phyloP scores from a whole-genome alignment of 1,284 basidiomycete species.

The Malassezia obtusa region DNA sequence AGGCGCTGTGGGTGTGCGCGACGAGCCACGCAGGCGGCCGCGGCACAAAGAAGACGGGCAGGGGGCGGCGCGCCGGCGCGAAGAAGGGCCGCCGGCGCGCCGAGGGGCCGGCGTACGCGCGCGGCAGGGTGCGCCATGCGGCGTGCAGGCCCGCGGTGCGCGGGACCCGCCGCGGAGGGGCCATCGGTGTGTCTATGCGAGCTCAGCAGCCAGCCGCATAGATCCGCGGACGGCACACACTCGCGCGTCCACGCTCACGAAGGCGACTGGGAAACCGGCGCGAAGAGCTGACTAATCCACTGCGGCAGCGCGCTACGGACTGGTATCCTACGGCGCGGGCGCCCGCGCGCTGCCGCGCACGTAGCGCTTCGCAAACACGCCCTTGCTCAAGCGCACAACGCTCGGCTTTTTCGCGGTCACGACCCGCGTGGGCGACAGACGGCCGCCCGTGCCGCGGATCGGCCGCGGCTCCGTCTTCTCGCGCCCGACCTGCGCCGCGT shows the following conservation, averaged over 20 bases:
- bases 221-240: not conserved
- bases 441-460: constrained; percentile 6
- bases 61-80: too few species aligned
- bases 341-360: not conserved
- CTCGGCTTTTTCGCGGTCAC: constrained; percentile 25
- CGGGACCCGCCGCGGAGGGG: not conserved
- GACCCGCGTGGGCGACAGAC: constrained; percentile 4
- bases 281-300: not conserved
- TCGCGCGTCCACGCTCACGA: constrained; percentile 1
- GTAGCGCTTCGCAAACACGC: constrained; percentile 34
- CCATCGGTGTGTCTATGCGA: not conserved
- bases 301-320: not conserved
- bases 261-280: constrained; percentile 1
- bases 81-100: not conserved
- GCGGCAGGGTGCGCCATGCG: not conserved
- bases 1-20: not conserved
- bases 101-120: not conserved
- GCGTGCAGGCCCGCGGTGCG: not conserved
- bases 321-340: not conserved
- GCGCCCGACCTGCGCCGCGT: constrained; percentile 11
- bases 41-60: not conserved
- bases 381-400: constrained; percentile 41
- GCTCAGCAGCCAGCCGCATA: not conserved
- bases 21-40: not conserved
- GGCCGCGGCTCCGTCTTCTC: not conserved